Evolutionary conservation across 139 green algal species (phyloP), one percentile per base, ranked within the genome.

Genomic region (Zygnema circumcarinatum): DNA sequence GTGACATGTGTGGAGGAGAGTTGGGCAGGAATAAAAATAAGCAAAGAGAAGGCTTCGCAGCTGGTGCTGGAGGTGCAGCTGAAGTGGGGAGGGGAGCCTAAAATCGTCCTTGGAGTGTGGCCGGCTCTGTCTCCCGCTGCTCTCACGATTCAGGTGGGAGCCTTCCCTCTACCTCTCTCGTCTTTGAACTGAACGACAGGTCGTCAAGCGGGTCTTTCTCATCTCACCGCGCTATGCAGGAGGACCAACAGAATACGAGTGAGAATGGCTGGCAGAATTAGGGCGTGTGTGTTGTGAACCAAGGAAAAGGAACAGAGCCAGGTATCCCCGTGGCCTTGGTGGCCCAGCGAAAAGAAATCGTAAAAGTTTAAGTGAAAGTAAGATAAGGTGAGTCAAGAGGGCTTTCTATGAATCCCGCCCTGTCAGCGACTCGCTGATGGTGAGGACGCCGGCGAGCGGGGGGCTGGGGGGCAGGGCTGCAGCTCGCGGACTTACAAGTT

Each of bases 41-140:
- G 35, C 39, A 40, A 81, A 40, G 32, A 72, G n/a, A n/a, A n/a
- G n/a, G n/a, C n/a, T n/a, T n/a, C n/a, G 73, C 81, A 87, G 81
- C 68, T 84, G 69, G 84, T 67, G 3, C 25, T 87, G 81, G 81
- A 87, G 31, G 38, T 87, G n/a, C n/a, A 86, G 31, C 69, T 87
- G n/a, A 54, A 87, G 81, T 87, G 76, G 81, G 72, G 74, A 35
- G 81, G 81, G 0, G 73, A 87, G 3, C 76, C 81, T n/a, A 38
- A n/a, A 3, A 87, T 87, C 81, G 38, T 87, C 38, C 81, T 87
- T 32, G 81, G n/a, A n/a, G n/a, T n/a, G n/a, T n/a, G n/a, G n/a
- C n/a, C n/a, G n/a, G n/a, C n/a, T n/a, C n/a, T 39, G n/a, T 33
- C 35, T 72, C 35, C 39, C 75, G 69, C 36, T 35, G 68, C 35